Conservation (phyloP, 768 basidiomycete species). For the Phlegmacium glaucopus region DNA sequence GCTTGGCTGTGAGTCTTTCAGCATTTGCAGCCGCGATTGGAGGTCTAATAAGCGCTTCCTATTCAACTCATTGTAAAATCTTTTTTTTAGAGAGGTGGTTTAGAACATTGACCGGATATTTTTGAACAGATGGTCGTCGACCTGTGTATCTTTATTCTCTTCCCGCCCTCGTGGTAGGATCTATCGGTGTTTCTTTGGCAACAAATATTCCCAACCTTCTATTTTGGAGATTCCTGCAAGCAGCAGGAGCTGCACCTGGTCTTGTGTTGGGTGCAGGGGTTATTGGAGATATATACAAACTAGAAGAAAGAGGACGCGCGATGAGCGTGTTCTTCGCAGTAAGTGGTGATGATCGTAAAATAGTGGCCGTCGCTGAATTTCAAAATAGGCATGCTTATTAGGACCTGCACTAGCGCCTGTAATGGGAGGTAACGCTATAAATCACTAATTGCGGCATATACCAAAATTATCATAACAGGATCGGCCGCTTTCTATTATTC, state of each 20-base stretch:
- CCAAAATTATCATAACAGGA: conserved; percentile 26
- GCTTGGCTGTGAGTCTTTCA: conserved; percentile 31
- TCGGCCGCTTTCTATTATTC: conserved; percentile 54
- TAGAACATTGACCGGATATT: neutral
- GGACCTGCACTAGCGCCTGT: conserved; percentile 61
- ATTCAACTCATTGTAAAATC: conserved; percentile 33
- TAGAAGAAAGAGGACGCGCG: conserved; percentile 56
- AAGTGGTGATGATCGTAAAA: conserved; percentile 7
- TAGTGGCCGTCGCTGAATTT: neutral
- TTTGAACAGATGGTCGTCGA: conserved; percentile 54
- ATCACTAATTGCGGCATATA: neutral
- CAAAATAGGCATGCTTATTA: conserved; percentile 44
- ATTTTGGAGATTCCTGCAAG: conserved; percentile 60
- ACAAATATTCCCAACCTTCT: conserved; percentile 42
- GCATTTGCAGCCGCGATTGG: conserved; percentile 28
- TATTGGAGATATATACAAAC: conserved; percentile 60
- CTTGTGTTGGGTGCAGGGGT: conserved; percentile 51
- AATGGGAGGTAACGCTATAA: conserved; percentile 40
- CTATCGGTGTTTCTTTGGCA: conserved; percentile 53
- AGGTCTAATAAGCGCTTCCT: conserved; percentile 25
- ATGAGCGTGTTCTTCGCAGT: conserved; percentile 57
- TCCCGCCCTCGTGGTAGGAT: conserved; percentile 54
- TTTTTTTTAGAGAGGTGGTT: neutral
- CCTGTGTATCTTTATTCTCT: conserved; percentile 54
- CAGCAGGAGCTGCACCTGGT: conserved; percentile 54